A percentile compares a stretch with the other conserved stretches of the same genome.
Conservation (phyloP, 768 basidiomycete species). For the Trametes cingulata region DNA sequence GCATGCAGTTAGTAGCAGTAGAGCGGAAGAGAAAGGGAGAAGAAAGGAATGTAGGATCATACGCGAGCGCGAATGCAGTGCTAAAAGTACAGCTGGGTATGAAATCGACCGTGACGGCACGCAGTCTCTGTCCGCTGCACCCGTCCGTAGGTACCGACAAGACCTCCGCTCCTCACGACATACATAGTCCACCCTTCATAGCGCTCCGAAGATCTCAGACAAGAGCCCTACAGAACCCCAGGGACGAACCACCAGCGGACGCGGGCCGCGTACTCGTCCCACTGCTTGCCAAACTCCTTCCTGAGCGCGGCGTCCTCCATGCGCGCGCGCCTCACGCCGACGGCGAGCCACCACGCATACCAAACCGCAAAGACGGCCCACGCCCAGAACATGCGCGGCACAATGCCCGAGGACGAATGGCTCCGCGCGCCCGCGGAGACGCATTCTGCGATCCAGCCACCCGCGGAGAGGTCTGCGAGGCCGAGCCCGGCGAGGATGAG, state of each 20-base stretch:
- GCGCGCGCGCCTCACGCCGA: slow-evolving; percentile 18
- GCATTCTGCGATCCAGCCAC: slow-evolving; percentile 26
- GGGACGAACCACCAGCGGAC: slow-evolving; percentile 28
- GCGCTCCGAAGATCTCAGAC: too few relatives aligned
- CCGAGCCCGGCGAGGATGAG: slow-evolving; percentile 22
- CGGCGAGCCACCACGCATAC: slow-evolving; percentile 21
- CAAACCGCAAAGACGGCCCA: slow-evolving; percentile 21
- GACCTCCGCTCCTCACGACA: too few relatives aligned
- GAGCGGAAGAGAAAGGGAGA: background rate
- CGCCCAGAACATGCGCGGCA: background rate
- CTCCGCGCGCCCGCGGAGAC: slow-evolving; percentile 8
- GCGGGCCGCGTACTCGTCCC: slow-evolving; percentile 23
- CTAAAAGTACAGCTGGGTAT: slow-evolving; percentile 4
- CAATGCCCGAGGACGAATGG: background rate
- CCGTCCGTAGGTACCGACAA: too few relatives aligned
- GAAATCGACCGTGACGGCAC: background rate
- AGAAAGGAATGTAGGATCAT: background rate
- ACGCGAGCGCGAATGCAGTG: too few relatives aligned
- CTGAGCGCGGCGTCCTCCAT: slow-evolving; percentile 23
- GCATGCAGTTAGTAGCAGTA: background rate
- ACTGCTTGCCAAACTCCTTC: slow-evolving; percentile 22
- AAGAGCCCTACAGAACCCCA: slow-evolving; percentile 19
- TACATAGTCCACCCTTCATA: background rate
- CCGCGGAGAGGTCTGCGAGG: slow-evolving; percentile 19
- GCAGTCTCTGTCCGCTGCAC: too few relatives aligned